Conservation (phyloP, 2,329 filamentous ascomycete species). For the Xylaria hypoxylon region DNA sequence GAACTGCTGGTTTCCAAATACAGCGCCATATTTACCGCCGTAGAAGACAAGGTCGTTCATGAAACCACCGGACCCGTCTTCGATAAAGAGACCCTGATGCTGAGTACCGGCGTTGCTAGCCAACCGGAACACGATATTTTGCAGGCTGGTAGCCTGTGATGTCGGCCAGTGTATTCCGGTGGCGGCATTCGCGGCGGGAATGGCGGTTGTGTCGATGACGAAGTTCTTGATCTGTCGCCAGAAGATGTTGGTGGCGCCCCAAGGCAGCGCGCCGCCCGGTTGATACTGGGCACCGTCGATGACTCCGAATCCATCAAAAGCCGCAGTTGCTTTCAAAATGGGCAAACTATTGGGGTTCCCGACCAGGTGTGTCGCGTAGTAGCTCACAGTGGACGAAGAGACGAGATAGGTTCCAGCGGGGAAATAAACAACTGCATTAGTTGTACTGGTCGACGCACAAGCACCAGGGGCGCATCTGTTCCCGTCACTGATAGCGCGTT, state of each 20-base stretch:
- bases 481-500: slow-evolving; percentile 36
- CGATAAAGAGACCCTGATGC: slow-evolving; percentile 70
- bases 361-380: slow-evolving; percentile 81
- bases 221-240: slow-evolving; percentile 70
- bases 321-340: slow-evolving; percentile 63
- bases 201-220: slow-evolving; percentile 64
- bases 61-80: slow-evolving; percentile 73
- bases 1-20: slow-evolving; percentile 72
- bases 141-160: slow-evolving; percentile 70
- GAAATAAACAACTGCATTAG: slow-evolving; percentile 42
- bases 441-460: slow-evolving; percentile 36
- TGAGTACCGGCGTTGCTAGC: slow-evolving; percentile 59
- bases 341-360: slow-evolving; percentile 59
- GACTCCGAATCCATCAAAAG: slow-evolving; percentile 61
- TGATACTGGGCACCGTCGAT: slow-evolving; percentile 63
- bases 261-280: slow-evolving; percentile 56
- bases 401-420: slow-evolving; percentile 39
- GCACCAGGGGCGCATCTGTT: slow-evolving; percentile 38
- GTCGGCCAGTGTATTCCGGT: slow-evolving; percentile 76
- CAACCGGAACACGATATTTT: slow-evolving; percentile 68
- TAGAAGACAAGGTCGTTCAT: slow-evolving; percentile 77
- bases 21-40: slow-evolving; percentile 74
- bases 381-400: slow-evolving; percentile 71
- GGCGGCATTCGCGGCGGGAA: slow-evolving; percentile 58
- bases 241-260: slow-evolving; percentile 68